phyloP scores from a whole-genome alignment of 495 filamentous ascomycete species.

The Extremus antarcticus region DNA sequence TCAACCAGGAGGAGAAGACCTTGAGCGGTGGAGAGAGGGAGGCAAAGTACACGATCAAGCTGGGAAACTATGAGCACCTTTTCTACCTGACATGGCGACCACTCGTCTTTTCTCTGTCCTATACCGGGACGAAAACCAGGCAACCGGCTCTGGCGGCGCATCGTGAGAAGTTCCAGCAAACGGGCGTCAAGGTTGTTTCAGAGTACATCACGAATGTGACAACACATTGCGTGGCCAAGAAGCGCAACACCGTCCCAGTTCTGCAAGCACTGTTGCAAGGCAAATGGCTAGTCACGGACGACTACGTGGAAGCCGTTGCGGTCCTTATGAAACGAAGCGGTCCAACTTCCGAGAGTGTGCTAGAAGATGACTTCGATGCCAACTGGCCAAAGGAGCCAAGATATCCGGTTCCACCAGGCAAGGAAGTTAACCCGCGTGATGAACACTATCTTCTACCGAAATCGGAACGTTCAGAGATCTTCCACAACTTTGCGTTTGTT shows the following conservation, averaged over 20 bases:
- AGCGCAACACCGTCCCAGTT: slow-evolving; percentile 76
- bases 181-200: slow-evolving; percentile 75
- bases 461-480: slow-evolving; percentile 52
- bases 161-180: slow-evolving; percentile 51
- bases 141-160: slow-evolving; percentile 47
- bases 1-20: slow-evolving; percentile 44
- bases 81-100: slow-evolving; percentile 70
- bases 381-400: slow-evolving; percentile 67
- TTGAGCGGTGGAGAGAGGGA: slow-evolving; percentile 30
- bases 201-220: slow-evolving; percentile 60
- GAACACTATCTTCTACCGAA: slow-evolving; percentile 59
- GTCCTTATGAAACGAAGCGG: slow-evolving; percentile 33
- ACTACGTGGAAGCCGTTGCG: slow-evolving; percentile 33
- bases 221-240: slow-evolving; percentile 79
- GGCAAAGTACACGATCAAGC: slow-evolving; percentile 51
- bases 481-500: slow-evolving; percentile 79
- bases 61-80: slow-evolving; percentile 51
- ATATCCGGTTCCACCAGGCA: slow-evolving; percentile 62
- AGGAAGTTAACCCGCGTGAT: slow-evolving; percentile 57
- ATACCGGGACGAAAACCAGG: slow-evolving; percentile 60
- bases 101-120: slow-evolving; percentile 69
- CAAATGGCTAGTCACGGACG: slow-evolving; percentile 69
- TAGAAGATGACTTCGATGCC: slow-evolving; percentile 77
- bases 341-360: slow-evolving; percentile 37
- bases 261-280: slow-evolving; percentile 82